Evolutionary conservation across 768 basidiomycete species (phyloP).

Genomic region (Naganishia antarctica): DNA sequence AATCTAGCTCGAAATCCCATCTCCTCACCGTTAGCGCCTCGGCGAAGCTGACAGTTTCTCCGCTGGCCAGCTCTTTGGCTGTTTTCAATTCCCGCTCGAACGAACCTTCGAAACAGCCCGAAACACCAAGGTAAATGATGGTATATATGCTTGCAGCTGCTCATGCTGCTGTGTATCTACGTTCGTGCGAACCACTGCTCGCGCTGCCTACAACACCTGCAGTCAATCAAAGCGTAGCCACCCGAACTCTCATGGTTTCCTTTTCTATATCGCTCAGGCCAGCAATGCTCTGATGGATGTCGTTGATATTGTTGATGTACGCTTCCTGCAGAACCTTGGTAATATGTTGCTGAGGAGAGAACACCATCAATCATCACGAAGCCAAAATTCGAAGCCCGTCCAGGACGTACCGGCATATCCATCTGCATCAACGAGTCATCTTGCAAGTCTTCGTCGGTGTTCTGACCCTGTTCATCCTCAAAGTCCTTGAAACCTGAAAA

Average conservation of each 20-base stretch:
- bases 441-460: constrained; percentile 79
- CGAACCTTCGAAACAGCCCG: no score
- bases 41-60: no score
- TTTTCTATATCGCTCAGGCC: constrained; percentile 43
- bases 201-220: background rate
- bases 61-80: no score
- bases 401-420: constrained; percentile 62
- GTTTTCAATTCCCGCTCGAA: no score
- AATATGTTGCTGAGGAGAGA: constrained; percentile 42
- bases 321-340: constrained; percentile 41
- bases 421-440: constrained; percentile 80
- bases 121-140: no score
- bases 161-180: no score
- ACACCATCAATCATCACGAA: background rate
- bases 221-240: constrained; percentile 1
- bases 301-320: constrained; percentile 45
- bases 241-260: constrained; percentile 34
- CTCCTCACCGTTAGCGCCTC: no score
- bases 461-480: constrained; percentile 72
- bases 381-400: no score
- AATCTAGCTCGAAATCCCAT: no score
- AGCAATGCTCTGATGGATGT: constrained; percentile 43
- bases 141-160: no score
- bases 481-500: constrained; percentile 53
- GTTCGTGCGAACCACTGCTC: no score